Percentiles rank a stretch among this genome's conserved stretches.
phyloP scores from a whole-genome alignment of 306 rosid species.

The Rosa lucieae region DNA sequence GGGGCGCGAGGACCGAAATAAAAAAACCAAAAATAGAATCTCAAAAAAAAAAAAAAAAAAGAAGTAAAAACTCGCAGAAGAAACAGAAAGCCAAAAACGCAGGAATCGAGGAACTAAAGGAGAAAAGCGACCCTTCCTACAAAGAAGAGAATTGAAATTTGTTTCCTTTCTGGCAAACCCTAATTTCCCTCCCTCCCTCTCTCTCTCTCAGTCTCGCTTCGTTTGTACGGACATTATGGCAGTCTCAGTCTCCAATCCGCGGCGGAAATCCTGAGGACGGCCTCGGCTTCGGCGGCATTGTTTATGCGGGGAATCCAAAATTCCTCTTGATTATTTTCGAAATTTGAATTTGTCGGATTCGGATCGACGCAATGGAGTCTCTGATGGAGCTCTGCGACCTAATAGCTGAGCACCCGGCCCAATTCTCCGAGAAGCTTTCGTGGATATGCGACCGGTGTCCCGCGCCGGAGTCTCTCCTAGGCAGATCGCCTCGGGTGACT shows the following conservation, averaged over 20 bases:
- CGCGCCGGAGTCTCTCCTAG: constrained; percentile 54
- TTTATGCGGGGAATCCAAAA: neutral
- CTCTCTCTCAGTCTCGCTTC: neutral
- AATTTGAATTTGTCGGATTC: constrained; percentile 16
- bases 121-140: neutral
- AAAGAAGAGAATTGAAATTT: neutral
- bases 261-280: constrained; percentile 7
- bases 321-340: too few species aligned
- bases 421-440: constrained; percentile 69
- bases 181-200: neutral
- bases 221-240: neutral
- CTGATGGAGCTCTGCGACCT: constrained; percentile 91
- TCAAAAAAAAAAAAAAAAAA: neutral
- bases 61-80: neutral
- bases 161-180: constrained; percentile 2
- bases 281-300: neutral
- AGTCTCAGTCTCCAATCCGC: neutral
- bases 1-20: constrained; percentile 18
- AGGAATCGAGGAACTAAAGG: neutral
- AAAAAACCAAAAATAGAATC: constrained; percentile 3
- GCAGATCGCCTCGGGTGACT: constrained; percentile 83
- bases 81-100: neutral
- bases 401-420: constrained; percentile 71
- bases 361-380: constrained; percentile 61
- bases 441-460: constrained; percentile 92